Evolutionary conservation across 805 yeast genomes (phyloP).

Genomic region (Wickerhamomyces queroliae): DNA sequence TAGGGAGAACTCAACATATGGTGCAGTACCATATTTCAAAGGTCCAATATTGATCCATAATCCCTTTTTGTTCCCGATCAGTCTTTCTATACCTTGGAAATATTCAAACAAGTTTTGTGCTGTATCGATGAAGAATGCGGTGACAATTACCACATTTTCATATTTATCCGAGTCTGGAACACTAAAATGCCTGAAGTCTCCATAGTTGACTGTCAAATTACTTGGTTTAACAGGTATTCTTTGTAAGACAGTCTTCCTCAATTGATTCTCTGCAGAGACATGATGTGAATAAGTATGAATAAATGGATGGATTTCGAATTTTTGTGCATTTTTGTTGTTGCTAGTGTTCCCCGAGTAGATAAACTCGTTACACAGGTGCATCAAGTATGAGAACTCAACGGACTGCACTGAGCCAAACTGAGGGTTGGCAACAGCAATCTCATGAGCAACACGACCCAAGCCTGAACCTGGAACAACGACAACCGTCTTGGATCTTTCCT

Average conservation of each 20-base stretch:
- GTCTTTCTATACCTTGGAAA: conserved; percentile 52
- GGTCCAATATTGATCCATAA: conserved; percentile 93
- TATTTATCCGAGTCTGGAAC: conserved; percentile 23
- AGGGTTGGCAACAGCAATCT: conserved; percentile 35
- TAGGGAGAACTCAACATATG: conserved; percentile 65
- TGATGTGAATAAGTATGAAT: conserved; percentile 70
- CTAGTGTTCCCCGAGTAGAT: conserved; percentile 31
- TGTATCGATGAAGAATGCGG: conserved; percentile 84
- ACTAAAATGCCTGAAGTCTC: conserved; percentile 59
- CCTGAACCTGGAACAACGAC: conserved; percentile 88
- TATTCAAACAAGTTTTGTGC: conserved; percentile 83
- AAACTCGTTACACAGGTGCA: conserved; percentile 66
- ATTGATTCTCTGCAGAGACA: conserved; percentile 39
- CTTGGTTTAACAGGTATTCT: conserved; percentile 33
- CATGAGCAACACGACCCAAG: conserved; percentile 70
- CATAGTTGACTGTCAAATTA: conserved; percentile 43
- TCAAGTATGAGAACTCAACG: conserved; percentile 68
- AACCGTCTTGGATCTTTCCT: conserved; percentile 32
- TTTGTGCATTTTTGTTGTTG: too few species aligned
- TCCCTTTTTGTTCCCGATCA: conserved; percentile 41
- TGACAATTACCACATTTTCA: conserved; percentile 49
- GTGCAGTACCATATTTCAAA: conserved; percentile 82
- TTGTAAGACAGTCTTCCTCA: conserved; percentile 32
- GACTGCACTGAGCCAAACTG: conserved; percentile 52
- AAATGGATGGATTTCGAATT: conserved; percentile 37